These are phyloP conservation scores for Coemansia guatemalensis DNA, from an alignment of 192 early-diverging fungal genomes.

Conservation along the genomic window DNA sequence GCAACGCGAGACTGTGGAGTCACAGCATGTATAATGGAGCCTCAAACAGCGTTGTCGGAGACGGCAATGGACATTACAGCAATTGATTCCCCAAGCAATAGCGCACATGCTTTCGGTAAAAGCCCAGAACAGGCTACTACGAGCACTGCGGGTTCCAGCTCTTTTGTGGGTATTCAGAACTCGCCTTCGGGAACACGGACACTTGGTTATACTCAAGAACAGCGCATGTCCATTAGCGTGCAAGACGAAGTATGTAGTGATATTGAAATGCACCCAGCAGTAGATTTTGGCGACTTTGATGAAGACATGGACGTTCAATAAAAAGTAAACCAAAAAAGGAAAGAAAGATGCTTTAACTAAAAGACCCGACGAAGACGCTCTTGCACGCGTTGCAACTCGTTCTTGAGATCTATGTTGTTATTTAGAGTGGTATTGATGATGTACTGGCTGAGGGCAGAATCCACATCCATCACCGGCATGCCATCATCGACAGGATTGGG, in stretches of 20 bases:
- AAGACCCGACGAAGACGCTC: constrained; percentile 44
- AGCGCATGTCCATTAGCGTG: background rate
- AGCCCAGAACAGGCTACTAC: background rate
- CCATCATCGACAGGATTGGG: constrained; percentile 1
- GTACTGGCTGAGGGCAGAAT: constrained; percentile 53
- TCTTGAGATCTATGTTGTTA: constrained; percentile 33
- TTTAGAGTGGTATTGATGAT: constrained; percentile 41
- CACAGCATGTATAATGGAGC: background rate
- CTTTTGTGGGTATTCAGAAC: background rate
- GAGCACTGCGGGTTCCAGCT: background rate
- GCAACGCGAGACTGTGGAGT: background rate
- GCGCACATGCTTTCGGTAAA: background rate
- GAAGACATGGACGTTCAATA: background rate
- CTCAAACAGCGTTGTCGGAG: background rate
- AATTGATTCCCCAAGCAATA: background rate
- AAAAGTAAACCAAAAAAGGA: constrained; percentile 1
- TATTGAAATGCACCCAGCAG: constrained; percentile 3
- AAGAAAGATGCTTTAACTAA: constrained; percentile 20
- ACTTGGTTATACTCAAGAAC: background rate
- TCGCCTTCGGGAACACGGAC: background rate
- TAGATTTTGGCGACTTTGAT: background rate
- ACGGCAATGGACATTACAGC: background rate
- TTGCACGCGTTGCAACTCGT: constrained; percentile 45
- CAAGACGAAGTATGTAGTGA: background rate
- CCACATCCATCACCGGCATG: constrained; percentile 44